A percentile compares a stretch with the other conserved stretches of the same genome.
These are phyloP conservation scores for Parafenestella ontariensis DNA, from an alignment of 2,329 filamentous ascomycete genomes.

Conservation along the genomic window DNA sequence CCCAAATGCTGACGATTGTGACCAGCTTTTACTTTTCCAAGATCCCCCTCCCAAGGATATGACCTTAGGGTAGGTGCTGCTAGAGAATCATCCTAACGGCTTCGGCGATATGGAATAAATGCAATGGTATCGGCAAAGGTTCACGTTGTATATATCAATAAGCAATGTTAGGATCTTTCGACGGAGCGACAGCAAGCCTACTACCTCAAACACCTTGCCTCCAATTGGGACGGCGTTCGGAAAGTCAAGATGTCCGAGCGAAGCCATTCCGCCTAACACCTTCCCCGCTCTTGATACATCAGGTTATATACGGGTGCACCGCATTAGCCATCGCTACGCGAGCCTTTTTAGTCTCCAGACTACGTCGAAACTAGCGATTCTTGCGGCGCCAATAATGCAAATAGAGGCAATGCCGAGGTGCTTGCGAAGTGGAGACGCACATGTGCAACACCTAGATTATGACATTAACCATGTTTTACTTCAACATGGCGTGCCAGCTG, in stretches of 20 bases:
- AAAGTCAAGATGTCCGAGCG: conserved; percentile 11
- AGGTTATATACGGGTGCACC: neutral
- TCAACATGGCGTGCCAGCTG: neutral
- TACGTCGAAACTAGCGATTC: conserved; percentile 5
- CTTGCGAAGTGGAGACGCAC: neutral
- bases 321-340: neutral
- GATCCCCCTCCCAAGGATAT: no score
- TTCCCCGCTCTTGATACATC: conserved; percentile 30
- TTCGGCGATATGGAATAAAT: neutral
- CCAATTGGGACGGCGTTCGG: neutral
- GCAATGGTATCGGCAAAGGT: no score
- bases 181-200: neutral
- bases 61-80: neutral
- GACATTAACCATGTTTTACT: neutral
- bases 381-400: neutral
- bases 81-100: neutral
- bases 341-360: neutral
- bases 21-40: no score
- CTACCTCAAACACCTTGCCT: neutral
- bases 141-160: no score
- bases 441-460: neutral
- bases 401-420: conserved; percentile 15
- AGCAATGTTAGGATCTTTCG: no score
- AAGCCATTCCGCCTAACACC: neutral
- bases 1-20: no score